Conservation (phyloP, 2,329 filamentous ascomycete species). For the Fusarium ramigenum region DNA sequence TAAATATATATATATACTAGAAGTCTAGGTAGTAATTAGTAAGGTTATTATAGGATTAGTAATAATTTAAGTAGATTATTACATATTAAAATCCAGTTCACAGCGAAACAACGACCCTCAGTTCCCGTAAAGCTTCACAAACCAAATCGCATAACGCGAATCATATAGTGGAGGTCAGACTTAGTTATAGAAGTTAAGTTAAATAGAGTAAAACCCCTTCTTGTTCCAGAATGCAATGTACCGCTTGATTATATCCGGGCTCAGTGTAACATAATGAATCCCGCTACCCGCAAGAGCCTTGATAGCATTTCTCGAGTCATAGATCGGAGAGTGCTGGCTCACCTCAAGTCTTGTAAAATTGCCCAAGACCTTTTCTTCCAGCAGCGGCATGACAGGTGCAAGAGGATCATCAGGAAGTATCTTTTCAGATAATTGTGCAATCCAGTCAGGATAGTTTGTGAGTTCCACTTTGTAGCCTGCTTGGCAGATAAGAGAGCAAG, state of each 20-base stretch:
- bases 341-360: conserved; percentile 2
- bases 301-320: not conserved
- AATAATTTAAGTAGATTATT: too few species aligned
- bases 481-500: not conserved
- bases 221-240: not conserved
- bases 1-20: too few species aligned
- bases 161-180: not conserved
- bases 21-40: too few species aligned
- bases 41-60: too few species aligned
- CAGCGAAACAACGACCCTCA: fast-evolving
- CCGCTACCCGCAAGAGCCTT: not conserved
- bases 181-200: fast-evolving
- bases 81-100: too few species aligned
- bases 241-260: not conserved
- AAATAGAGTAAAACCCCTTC: not conserved
- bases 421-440: not conserved
- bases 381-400: not conserved
- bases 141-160: not conserved
- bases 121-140: not conserved
- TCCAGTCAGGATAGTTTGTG: not conserved
- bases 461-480: not conserved
- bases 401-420: not conserved
- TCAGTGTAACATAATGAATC: not conserved
- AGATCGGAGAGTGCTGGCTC: not conserved
- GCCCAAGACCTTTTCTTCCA: not conserved